Evolutionary conservation across 2,329 filamentous ascomycete genomes (phyloP).

Genomic region (Juglanconis oblonga): DNA sequence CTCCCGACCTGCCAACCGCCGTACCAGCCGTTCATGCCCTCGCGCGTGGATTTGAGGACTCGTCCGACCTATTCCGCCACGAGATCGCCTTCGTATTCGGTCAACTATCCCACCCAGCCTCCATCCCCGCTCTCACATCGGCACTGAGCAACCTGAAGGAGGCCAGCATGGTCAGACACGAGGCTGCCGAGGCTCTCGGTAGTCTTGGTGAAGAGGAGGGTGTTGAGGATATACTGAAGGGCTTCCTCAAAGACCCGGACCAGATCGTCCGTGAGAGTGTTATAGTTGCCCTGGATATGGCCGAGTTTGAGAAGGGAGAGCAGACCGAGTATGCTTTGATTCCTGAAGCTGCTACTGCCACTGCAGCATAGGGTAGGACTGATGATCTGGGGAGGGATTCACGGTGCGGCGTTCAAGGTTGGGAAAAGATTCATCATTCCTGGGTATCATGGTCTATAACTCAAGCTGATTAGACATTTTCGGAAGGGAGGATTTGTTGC

Average conservation of each 20-base stretch:
- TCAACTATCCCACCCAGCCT: slow-evolving; percentile 93
- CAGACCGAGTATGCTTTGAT: slow-evolving; percentile 90
- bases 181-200: slow-evolving; percentile 93
- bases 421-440: background rate
- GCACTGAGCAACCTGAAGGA: slow-evolving; percentile 77
- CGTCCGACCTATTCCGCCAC: slow-evolving; percentile 91
- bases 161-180: slow-evolving; percentile 94
- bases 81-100: slow-evolving; percentile 99
- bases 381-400: slow-evolving; percentile 17
- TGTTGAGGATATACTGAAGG: slow-evolving; percentile 80
- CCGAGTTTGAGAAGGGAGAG: slow-evolving; percentile 88
- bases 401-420: background rate
- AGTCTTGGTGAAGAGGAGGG: slow-evolving; percentile 91
- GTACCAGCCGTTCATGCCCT: slow-evolving; percentile 83
- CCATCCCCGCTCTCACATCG: slow-evolving; percentile 81
- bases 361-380: slow-evolving; percentile 30
- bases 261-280: slow-evolving; percentile 93
- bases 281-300: slow-evolving; percentile 95
- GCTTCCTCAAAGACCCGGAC: slow-evolving; percentile 86
- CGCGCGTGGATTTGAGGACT: slow-evolving; percentile 79
- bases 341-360: slow-evolving; percentile 55
- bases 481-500: background rate
- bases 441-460: background rate
- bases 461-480: background rate
- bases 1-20: slow-evolving; percentile 85